phyloP scores from a whole-genome alignment of 139 green algal genomes.

The Picochlorum costavermella region DNA sequence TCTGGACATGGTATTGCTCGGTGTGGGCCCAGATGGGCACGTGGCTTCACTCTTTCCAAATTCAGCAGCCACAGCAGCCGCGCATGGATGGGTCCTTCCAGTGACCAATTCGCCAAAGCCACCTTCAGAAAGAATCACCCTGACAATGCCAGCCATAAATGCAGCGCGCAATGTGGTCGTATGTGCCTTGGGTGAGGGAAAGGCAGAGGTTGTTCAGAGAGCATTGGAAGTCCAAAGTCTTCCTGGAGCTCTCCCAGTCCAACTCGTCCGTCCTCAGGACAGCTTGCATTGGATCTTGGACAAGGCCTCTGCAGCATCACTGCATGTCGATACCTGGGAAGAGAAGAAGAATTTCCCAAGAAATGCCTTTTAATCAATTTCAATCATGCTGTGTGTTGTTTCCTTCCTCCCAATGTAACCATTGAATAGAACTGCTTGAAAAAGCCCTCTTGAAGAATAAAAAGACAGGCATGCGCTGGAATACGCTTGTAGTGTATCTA shows the following conservation, averaged over 20 bases:
- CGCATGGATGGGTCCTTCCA: slow-evolving; percentile 71
- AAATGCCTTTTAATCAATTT: slow-evolving; percentile 15
- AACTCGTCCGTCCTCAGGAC: slow-evolving; percentile 70
- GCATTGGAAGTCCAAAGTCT: slow-evolving; percentile 79
- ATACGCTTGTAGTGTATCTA: no score
- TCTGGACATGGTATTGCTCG: slow-evolving; percentile 89
- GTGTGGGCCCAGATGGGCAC: slow-evolving; percentile 94
- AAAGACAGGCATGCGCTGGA: no score
- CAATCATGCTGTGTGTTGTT: not conserved
- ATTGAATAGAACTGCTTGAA: no score
- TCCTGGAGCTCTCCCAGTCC: slow-evolving; percentile 75
- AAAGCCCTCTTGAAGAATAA: no score
- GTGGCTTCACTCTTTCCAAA: slow-evolving; percentile 98
- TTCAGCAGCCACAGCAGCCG: slow-evolving; percentile 37
- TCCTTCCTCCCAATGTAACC: no score
- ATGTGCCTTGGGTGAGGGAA: slow-evolving; percentile 40
- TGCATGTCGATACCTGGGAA: slow-evolving; percentile 58
- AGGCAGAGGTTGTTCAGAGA: slow-evolving; percentile 82
- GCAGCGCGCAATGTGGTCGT: slow-evolving; percentile 46
- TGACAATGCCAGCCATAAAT: slow-evolving; percentile 83
- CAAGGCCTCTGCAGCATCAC: slow-evolving; percentile 34
- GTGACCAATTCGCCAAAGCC: slow-evolving; percentile 93
- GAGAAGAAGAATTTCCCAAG: slow-evolving; percentile 59
- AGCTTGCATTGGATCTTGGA: slow-evolving; percentile 49
- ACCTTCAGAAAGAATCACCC: slow-evolving; percentile 90